These are phyloP conservation scores for Penicillium fimorum DNA, from an alignment of 495 filamentous ascomycete species.

Conservation along the genomic window DNA sequence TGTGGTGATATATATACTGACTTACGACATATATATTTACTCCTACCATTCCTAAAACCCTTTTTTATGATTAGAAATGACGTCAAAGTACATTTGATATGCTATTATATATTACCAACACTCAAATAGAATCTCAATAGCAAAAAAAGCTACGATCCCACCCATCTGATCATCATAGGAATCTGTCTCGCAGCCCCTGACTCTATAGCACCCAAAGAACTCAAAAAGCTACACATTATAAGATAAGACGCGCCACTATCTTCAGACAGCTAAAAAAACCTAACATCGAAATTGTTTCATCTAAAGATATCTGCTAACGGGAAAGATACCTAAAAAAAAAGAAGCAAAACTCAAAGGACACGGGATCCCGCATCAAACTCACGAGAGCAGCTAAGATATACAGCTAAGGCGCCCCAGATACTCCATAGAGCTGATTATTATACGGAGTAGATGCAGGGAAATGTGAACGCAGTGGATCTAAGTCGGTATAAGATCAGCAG, in stretches of 20 bases:
- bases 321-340: neutral
- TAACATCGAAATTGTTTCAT: neutral
- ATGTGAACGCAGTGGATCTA: neutral
- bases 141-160: neutral
- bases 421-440: too few relatives aligned
- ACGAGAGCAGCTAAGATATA: neutral
- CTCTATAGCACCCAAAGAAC: neutral
- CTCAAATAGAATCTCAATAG: neutral
- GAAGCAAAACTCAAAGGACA: conserved; percentile 1
- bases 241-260: neutral
- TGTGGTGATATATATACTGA: neutral
- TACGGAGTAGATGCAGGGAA: too few relatives aligned
- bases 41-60: neutral
- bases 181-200: conserved; percentile 28
- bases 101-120: neutral
- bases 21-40: neutral
- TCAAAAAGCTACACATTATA: neutral
- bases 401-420: neutral
- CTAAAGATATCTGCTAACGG: neutral
- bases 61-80: neutral
- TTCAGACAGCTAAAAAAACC: neutral
- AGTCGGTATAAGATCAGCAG: conserved; percentile 1
- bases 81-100: neutral
- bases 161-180: neutral
- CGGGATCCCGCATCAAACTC: neutral